Base-by-base conservation (phyloP, 768 basidiomycete species). In the Pluteus cervinus region DNA sequence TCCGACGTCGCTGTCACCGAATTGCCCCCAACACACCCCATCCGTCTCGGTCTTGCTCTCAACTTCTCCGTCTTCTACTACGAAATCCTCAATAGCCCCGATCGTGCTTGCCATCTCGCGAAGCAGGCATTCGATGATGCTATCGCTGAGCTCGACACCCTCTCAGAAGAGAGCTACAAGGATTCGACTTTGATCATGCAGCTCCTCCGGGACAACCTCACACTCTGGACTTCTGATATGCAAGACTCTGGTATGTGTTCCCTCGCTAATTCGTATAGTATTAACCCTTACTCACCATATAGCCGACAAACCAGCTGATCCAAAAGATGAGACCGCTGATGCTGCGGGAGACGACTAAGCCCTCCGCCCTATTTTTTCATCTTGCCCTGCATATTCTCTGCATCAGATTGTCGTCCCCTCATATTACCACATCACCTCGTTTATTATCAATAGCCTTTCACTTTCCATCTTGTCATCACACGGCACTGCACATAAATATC, bases 31-130 rank as follows among this genome's bases (percentile, higher is more conserved):
- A 96, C 92, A 58, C 93, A 96, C 69, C 93, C 92, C 46, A 97
- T 97, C 67, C 92, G 93, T 56, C 88, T 98, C 46, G 94, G 94
- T 65, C 86, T 98, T 39, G 93, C 93, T 31, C 76, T 98, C 57
- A 98, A 98, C 79, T 97, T 97, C 80, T 96, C 91, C 37, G 93
- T 98, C 34, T 97, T 98, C 78, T 97, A 97, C 79, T 96, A 96
- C 71, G 93, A 97, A 68, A 96, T 97, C 61, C 82, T 96, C 64
- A 96, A 96, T 80, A 87, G 86, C 65, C 92, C 94, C 50, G 93
- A 96, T 66, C 89, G 91, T 64, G 94, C 94, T 36, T 96, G 93
- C 73, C 89, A 93, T 59, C 86, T 97, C 50, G 93, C 93, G 62
- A 98, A 98, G 73, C 91, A 96, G 66, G 93, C 94, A 6, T 98